Evolutionary conservation across 176 grass and related monocot genomes (phyloP).

Genomic region (Lolium multiflorum): DNA sequence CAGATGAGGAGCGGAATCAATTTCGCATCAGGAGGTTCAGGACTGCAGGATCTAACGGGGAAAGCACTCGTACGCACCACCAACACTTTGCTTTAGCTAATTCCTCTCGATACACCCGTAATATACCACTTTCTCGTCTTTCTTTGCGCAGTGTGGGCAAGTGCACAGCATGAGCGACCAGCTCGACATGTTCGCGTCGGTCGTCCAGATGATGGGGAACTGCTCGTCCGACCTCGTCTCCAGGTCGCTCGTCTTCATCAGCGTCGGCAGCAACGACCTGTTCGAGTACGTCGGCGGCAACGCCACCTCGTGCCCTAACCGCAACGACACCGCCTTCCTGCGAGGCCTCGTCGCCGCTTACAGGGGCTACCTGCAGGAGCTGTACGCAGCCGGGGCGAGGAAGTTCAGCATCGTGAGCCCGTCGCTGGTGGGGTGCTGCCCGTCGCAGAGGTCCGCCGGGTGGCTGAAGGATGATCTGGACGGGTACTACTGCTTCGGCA

Average conservation of each 20-base stretch:
- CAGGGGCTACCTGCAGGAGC: constrained; percentile 39
- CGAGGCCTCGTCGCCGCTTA: constrained; percentile 41
- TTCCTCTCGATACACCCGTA: too few species aligned
- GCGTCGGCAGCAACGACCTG: constrained; percentile 69
- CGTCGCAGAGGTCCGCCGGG: constrained; percentile 30
- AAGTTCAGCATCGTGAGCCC: constrained; percentile 55
- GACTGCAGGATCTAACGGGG: constrained; percentile 54
- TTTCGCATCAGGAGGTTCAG: constrained; percentile 94
- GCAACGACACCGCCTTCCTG: constrained; percentile 34
- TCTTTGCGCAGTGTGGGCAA: not conserved
- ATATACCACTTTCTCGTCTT: not conserved
- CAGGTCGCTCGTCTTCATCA: constrained; percentile 64
- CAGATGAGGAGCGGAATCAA: constrained; percentile 66
- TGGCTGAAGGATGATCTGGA: not conserved
- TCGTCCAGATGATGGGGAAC: constrained; percentile 7
- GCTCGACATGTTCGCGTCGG: constrained; percentile 48
- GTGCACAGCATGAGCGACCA: constrained; percentile 42
- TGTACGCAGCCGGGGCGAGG: constrained; percentile 50
- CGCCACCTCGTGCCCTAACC: not conserved
- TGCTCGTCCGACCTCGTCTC: constrained; percentile 38
- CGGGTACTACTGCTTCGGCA: constrained; percentile 24
- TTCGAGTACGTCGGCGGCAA: constrained; percentile 39
- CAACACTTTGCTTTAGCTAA: too few species aligned
- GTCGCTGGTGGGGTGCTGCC: constrained; percentile 58
- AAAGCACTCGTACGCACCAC: not conserved